phyloP scores from a whole-genome alignment of 2,329 filamentous ascomycete genomes.

The Xylaria hypoxylon region DNA sequence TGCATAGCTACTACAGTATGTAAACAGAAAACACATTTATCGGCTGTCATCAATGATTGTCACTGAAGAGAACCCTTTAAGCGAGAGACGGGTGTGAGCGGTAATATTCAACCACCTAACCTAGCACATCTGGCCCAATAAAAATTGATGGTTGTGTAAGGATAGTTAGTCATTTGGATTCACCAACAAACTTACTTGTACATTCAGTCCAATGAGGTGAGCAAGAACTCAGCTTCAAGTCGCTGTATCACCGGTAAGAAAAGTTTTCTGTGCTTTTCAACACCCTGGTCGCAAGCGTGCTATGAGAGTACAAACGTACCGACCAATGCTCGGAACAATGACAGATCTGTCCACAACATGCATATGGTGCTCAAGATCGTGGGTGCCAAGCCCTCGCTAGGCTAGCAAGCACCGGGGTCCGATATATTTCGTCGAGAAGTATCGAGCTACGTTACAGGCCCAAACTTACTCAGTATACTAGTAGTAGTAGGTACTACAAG shows the following conservation, averaged over 20 bases:
- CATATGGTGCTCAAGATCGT: conserved; percentile 33
- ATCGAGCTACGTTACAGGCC: conserved; percentile 32
- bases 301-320: conserved; percentile 1
- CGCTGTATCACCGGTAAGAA: neutral
- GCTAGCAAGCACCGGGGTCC: conserved; percentile 29
- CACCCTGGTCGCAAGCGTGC: conserved; percentile 6
- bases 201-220: neutral
- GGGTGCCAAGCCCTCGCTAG: conserved; percentile 31
- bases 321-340: conserved; percentile 14
- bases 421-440: conserved; percentile 13
- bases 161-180: conserved; percentile 10
- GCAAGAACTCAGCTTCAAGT: neutral
- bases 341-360: conserved; percentile 34
- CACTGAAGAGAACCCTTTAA: conserved; percentile 1
- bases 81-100: conserved; percentile 2
- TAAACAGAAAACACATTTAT: conserved; percentile 4
- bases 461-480: too few species aligned
- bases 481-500: too few species aligned
- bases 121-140: conserved; percentile 2
- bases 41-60: neutral
- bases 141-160: conserved; percentile 5
- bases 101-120: neutral
- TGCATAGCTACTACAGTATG: conserved; percentile 31
- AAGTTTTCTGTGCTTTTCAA: neutral
- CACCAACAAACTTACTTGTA: neutral